Evolutionary conservation across 2,329 filamentous ascomycete species (phyloP).

Genomic region (Byssoonygena ceratinophila): DNA sequence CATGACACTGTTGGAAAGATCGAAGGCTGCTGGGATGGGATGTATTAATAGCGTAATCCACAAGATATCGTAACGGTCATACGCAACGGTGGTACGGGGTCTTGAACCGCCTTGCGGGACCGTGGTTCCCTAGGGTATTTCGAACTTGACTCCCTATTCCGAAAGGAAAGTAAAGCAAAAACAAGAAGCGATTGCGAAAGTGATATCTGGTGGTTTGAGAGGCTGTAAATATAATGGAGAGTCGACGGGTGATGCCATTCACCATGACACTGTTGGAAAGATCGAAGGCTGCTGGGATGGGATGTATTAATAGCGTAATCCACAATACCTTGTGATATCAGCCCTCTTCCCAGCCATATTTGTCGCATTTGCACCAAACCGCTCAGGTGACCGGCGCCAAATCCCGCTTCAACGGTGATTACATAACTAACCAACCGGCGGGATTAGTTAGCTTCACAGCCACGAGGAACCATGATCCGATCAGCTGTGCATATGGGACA

Average conservation of each 20-base stretch:
- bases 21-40: not conserved
- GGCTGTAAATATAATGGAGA: not conserved
- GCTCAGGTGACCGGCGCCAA: not conserved
- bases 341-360: not conserved
- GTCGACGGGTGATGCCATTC: not conserved
- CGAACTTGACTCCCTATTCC: not conserved
- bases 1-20: not conserved
- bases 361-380: not conserved
- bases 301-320: not conserved
- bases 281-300: not conserved
- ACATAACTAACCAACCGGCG: not conserved
- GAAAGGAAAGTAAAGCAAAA: not conserved
- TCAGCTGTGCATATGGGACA: not conserved
- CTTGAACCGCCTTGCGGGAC: not conserved
- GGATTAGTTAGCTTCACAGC: not conserved
- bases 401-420: not conserved
- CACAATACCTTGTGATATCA: not conserved
- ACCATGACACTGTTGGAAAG: not conserved
- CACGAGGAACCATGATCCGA: not conserved
- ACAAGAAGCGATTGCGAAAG: too few species aligned
- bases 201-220: too few species aligned
- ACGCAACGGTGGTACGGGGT: not conserved
- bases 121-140: not conserved
- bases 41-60: not conserved
- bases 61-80: not conserved